Evolutionary conservation across 495 filamentous ascomycete genomes (phyloP), one percentile per base, ranked within the genome.

Genomic region (Astrothelium macrocarpum): DNA sequence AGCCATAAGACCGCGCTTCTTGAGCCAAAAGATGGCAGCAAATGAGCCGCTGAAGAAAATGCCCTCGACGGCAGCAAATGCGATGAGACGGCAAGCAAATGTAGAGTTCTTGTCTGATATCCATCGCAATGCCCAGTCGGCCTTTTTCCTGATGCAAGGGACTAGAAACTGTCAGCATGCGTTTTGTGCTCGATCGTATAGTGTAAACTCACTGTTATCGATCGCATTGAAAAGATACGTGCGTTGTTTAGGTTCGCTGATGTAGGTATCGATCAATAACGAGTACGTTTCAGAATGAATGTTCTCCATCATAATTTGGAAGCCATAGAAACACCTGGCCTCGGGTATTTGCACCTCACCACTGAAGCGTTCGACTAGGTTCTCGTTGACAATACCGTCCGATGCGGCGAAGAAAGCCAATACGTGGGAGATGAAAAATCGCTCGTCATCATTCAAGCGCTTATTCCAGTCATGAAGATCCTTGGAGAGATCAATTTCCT

Each of bases 221-320:
- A 98, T 95, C 68, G 94, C 94, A 73, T 98, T 94, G 78, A 98
- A 97, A 60, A 98, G 86, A 72, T 97, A 91, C 61, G 84, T 89
- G 62, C 92, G 88, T 80, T 98, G 94, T 77, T 90, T 89, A 64
- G 91, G 90, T 81, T 98, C 94, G 82, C 95, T 96, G 82, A 98
- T 95, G 79, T 99, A 99, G 66, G 95, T 99, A 73, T 99, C 94
- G 75, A 99, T 99, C 69, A 99, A 87, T 16, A 99, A 85, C 36
- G 93, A 97, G 84, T 99, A 99, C 58, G 94, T 99, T 79, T 99
- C 94, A 31, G 94, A 95, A 85, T 99, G 94, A 72, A 99, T 97
- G 81, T 99, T 99, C 85, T 99, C 94, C 90, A 99, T 97, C 94
- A 99, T 99, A 81, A 99, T 99, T 80, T 99, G 94, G 84, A 99